Evolutionary conservation across 1,284 basidiomycete genomes (phyloP).

Genomic region (Puccinia polysora): DNA sequence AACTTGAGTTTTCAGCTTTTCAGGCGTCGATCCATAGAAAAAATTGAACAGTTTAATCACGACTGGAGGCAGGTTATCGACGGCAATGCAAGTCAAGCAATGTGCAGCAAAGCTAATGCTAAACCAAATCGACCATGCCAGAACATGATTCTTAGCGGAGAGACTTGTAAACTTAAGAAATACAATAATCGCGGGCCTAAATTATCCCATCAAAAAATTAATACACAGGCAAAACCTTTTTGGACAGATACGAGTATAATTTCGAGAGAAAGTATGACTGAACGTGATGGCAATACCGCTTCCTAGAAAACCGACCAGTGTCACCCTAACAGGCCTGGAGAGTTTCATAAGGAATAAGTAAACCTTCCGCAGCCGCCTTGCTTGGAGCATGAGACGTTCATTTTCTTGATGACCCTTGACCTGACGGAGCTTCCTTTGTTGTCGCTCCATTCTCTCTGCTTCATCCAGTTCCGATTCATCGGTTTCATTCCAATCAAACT

Average conservation of each 20-base stretch:
- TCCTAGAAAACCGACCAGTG: constrained; percentile 15
- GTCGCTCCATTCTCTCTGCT: neutral
- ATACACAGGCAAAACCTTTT: neutral
- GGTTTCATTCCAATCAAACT: constrained; percentile 32
- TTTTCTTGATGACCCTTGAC: neutral
- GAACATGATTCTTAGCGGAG: constrained; percentile 2
- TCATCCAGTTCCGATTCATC: constrained; percentile 40
- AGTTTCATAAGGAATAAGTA: constrained; percentile 21
- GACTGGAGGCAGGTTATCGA: constrained; percentile 9
- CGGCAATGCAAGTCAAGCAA: constrained; percentile 12
- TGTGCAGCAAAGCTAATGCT: constrained; percentile 11
- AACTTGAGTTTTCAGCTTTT: constrained; percentile 37
- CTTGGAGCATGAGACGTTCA: constrained; percentile 26
- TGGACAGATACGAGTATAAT: neutral
- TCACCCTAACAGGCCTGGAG: constrained; percentile 11
- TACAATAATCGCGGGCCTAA: constrained; percentile 11
- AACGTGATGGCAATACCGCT: constrained; percentile 36
- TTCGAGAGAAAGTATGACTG: neutral
- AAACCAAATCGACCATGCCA: constrained; percentile 32
- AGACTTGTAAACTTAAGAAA: constrained; percentile 1
- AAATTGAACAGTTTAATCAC: constrained; percentile 25
- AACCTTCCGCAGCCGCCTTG: constrained; percentile 26
- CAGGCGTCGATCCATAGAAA: constrained; percentile 33
- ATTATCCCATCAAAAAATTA: neutral
- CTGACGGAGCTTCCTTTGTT: neutral